Conservation (phyloP, 345 rosid genomes). For the Chamaenerion angustifolium region DNA sequence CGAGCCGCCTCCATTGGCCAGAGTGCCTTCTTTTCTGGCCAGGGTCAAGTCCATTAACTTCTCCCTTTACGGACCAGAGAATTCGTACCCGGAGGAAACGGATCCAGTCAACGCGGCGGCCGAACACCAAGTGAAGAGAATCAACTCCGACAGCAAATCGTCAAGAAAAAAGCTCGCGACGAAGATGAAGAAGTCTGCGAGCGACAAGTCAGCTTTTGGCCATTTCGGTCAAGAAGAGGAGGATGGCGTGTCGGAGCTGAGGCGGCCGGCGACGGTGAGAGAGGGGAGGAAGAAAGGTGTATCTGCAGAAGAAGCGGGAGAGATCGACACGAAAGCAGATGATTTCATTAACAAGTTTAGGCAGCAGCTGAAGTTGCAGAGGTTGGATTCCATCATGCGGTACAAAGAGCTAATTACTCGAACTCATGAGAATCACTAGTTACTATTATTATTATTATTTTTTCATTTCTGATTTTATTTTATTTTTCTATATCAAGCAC, state of each 20-base stretch:
- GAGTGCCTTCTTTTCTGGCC: constrained; percentile 44
- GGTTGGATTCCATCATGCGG: constrained; percentile 32
- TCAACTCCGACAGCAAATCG: constrained; percentile 25
- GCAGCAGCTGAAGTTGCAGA: constrained; percentile 36
- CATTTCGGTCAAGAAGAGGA: constrained; percentile 6
- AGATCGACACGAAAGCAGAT: constrained; percentile 38
- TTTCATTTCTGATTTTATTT: no score
- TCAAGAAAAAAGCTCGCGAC: constrained; percentile 3
- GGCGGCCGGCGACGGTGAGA: constrained; percentile 5
- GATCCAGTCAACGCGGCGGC: constrained; percentile 1
- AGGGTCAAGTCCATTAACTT: constrained; percentile 50
- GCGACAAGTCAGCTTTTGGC: constrained; percentile 25
- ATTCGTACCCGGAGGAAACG: constrained; percentile 10
- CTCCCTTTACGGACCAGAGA: constrained; percentile 22
- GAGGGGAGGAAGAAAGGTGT: constrained; percentile 12
- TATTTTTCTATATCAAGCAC: neutral
- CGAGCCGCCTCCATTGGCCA: constrained; percentile 15
- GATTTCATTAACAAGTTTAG: constrained; percentile 39
- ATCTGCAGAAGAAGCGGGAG: constrained; percentile 6
- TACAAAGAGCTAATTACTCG: constrained; percentile 18
- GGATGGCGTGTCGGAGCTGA: constrained; percentile 10
- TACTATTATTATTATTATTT: neutral
- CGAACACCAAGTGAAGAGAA: constrained; percentile 22
- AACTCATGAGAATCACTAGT: neutral
- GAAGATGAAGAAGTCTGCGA: constrained; percentile 59